These are phyloP conservation scores for Hygrophorus pudorinus DNA, from an alignment of 768 basidiomycete species.

Conservation along the genomic window DNA sequence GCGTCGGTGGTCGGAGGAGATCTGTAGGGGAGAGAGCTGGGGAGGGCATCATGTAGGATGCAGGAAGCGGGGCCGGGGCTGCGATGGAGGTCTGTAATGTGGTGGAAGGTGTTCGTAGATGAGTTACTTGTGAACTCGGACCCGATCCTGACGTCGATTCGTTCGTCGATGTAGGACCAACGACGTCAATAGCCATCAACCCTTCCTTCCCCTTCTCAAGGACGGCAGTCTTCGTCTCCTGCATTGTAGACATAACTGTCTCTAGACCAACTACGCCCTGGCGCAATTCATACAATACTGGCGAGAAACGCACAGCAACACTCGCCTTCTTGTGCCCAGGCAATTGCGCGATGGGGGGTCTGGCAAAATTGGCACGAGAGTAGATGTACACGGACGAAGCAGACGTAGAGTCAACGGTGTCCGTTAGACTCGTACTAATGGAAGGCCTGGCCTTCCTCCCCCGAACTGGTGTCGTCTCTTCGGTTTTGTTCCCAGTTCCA, in stretches of 20 bases:
- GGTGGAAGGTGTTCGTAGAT: conserved; percentile 8
- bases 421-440: conserved; percentile 18
- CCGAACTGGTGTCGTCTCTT: conserved; percentile 36
- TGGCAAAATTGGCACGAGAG: conserved; percentile 87
- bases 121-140: conserved; percentile 25
- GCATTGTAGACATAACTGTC: conserved; percentile 16
- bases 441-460: conserved; percentile 50
- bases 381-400: conserved; percentile 81
- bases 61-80: conserved; percentile 38
- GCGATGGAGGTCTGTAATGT: conserved; percentile 23
- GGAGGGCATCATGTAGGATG: conserved; percentile 28
- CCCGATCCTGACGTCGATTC: conserved; percentile 6
- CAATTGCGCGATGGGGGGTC: conserved; percentile 87
- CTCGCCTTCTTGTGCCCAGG: conserved; percentile 96
- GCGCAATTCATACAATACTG: conserved; percentile 86
- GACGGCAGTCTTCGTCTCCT: conserved; percentile 36
- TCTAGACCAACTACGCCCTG: conserved; percentile 31
- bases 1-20: conserved; percentile 45
- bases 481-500: conserved; percentile 14
- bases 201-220: conserved; percentile 62
- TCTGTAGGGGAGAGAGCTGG: conserved; percentile 50
- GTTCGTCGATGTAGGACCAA: conserved; percentile 26
- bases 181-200: conserved; percentile 49
- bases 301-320: conserved; percentile 90
- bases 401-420: conserved; percentile 36